A percentile compares a stretch with the other conserved stretches of the same genome.
phyloP scores from a whole-genome alignment of 805 yeast genomes.

The Zygotorulaspora danielsina region DNA sequence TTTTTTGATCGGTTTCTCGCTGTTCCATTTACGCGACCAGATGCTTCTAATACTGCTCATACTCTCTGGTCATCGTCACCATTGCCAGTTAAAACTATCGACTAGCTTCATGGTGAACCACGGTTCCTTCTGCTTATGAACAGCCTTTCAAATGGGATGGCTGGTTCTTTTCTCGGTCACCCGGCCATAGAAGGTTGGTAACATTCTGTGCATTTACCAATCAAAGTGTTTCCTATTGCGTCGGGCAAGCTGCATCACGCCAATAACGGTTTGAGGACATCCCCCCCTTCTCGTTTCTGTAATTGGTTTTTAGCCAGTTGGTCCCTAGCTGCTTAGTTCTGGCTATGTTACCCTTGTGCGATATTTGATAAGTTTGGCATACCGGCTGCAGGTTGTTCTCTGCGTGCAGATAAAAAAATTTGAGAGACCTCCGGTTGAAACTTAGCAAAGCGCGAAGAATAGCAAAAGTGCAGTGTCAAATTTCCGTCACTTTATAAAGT shows the following conservation, averaged over 20 bases:
- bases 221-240: neutral
- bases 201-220: neutral
- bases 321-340: too few relatives aligned
- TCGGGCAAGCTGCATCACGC: neutral
- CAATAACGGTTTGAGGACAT: too few relatives aligned
- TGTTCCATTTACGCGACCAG: neutral
- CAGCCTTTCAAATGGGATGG: neutral
- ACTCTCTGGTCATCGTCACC: too few relatives aligned
- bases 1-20: neutral
- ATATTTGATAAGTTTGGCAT: too few relatives aligned
- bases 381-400: neutral
- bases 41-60: neutral
- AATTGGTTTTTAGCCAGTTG: too few relatives aligned
- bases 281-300: too few relatives aligned
- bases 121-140: too few relatives aligned
- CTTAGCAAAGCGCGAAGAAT: neutral
- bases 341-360: too few relatives aligned
- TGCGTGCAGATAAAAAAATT: neutral
- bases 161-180: neutral
- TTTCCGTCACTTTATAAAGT: too few relatives aligned
- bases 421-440: neutral
- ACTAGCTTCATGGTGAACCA: too few relatives aligned
- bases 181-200: constrained; percentile 1
- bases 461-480: neutral
- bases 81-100: too few relatives aligned